A percentile compares a stretch with the other conserved stretches of the same genome.
Conservation (phyloP, 345 rosid genomes). For the Sonneratia caseolaris region DNA sequence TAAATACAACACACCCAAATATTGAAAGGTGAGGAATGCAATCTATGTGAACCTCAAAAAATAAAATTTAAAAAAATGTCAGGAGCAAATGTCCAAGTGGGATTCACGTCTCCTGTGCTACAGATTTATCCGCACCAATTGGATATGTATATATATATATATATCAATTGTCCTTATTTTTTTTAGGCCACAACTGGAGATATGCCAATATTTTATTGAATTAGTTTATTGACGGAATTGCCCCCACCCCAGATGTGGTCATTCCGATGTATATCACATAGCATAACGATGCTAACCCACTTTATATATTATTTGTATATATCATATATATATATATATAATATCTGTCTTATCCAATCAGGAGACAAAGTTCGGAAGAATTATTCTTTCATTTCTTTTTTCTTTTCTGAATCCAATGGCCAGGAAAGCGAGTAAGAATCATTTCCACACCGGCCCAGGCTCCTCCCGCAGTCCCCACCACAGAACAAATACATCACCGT, state of each 20-base stretch:
- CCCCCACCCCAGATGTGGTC: not conserved
- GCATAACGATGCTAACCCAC: too few relatives aligned
- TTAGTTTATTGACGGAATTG: not conserved
- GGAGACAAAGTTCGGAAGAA: not conserved
- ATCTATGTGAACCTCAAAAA: too few relatives aligned
- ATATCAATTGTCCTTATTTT: not conserved
- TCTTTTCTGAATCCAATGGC: not conserved
- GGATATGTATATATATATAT: not conserved
- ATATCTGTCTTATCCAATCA: not conserved
- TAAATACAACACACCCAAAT: too few relatives aligned
- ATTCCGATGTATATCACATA: too few relatives aligned
- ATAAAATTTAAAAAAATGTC: too few relatives aligned
- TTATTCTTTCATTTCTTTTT: not conserved
- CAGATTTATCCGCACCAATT: not conserved
- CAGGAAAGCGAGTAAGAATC: not conserved
- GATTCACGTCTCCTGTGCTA: not conserved
- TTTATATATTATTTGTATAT: too few relatives aligned
- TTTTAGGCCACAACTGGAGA: not conserved
- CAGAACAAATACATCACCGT: not conserved
- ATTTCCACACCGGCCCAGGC: not conserved
- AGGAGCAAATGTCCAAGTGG: too few relatives aligned
- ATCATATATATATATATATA: too few relatives aligned
- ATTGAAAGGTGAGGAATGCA: too few relatives aligned
- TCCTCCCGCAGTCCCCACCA: conserved; percentile 1
- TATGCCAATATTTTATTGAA: not conserved